These are phyloP conservation scores for Lasiodiplodia gonubiensis DNA, from an alignment of 2,329 filamentous ascomycete species.

Conservation along the genomic window DNA sequence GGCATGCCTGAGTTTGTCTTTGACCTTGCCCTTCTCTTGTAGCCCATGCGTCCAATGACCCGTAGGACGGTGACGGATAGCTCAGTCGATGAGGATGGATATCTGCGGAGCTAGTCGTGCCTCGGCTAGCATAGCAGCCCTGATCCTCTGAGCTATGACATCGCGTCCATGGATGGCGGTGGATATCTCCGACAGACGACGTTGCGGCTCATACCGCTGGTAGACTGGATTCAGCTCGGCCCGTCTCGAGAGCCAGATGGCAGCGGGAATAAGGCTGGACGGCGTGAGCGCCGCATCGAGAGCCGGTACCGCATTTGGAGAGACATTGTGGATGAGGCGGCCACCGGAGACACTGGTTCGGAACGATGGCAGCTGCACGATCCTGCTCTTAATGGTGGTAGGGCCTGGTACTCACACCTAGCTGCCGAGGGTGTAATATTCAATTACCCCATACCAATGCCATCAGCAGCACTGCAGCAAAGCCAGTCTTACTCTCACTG, in stretches of 20 bases:
- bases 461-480: background rate
- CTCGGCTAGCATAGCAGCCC: slow-evolving; percentile 11
- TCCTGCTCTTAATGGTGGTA: background rate
- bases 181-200: background rate
- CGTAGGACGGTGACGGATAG: background rate
- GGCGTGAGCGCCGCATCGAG: background rate
- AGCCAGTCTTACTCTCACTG: background rate
- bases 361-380: background rate
- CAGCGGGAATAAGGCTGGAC: background rate
- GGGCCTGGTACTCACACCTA: background rate
- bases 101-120: slow-evolving; percentile 20
- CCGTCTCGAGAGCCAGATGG: background rate
- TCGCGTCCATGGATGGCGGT: background rate
- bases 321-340: background rate
- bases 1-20: slow-evolving; percentile 35
- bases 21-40: slow-evolving; percentile 35
- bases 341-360: background rate
- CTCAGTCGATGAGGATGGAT: background rate
- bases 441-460: background rate
- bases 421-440: background rate
- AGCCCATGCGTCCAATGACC: slow-evolving; percentile 19
- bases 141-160: background rate
- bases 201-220: background rate
- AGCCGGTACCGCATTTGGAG: background rate
- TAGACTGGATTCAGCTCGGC: background rate